Evolutionary conservation across 768 basidiomycete species (phyloP).

Genomic region (Melanogaster broomeanus): DNA sequence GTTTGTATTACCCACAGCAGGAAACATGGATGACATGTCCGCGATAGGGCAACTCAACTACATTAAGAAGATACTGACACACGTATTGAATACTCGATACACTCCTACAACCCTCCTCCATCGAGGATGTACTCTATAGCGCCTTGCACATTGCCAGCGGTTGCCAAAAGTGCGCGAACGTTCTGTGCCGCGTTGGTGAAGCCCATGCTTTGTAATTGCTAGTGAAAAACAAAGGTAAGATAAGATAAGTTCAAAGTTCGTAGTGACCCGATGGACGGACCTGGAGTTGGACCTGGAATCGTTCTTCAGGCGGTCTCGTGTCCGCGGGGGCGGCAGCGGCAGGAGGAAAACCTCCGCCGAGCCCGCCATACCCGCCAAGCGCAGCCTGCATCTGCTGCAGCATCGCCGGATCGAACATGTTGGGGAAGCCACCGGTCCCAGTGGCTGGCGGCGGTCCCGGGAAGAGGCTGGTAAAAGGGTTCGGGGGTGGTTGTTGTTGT

Average conservation of each 20-base stretch:
- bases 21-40: neutral
- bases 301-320: conserved; percentile 81
- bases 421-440: conserved; percentile 22
- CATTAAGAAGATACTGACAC: neutral
- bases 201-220: conserved; percentile 97
- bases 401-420: conserved; percentile 43
- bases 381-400: conserved; percentile 42
- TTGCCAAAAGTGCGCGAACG: conserved; percentile 84
- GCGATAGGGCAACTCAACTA: neutral
- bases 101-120: conserved; percentile 65
- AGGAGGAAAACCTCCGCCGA: conserved; percentile 27
- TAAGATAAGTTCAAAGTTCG: neutral
- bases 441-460: conserved; percentile 22
- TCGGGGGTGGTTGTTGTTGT: conserved; percentile 1
- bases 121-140: conserved; percentile 92
- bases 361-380: conserved; percentile 33
- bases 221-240: neutral
- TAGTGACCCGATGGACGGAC: conserved; percentile 33
- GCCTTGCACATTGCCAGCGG: conserved; percentile 89
- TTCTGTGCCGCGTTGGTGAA: conserved; percentile 90
- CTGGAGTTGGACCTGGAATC: conserved; percentile 87
- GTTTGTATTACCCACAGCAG: neutral
- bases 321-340: conserved; percentile 51
- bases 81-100: neutral
- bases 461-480: conserved; percentile 19